These are phyloP conservation scores for Psilocybe cyanescens DNA, from an alignment of 768 basidiomycete species.

Conservation along the genomic window DNA sequence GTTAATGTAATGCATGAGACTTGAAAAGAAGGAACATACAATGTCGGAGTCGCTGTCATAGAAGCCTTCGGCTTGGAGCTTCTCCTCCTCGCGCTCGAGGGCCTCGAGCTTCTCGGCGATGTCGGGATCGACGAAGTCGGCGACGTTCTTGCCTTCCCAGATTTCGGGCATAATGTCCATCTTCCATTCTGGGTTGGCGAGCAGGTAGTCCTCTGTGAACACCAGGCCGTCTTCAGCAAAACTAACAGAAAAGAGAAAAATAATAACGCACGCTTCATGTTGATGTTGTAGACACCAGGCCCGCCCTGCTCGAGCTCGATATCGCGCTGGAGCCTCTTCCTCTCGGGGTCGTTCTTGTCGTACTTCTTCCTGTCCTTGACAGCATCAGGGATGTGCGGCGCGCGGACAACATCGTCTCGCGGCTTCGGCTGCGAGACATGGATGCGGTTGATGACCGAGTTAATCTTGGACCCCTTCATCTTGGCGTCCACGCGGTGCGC, in stretches of 20 bases:
- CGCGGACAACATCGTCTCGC: slow-evolving; percentile 86
- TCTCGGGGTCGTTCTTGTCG: slow-evolving; percentile 86
- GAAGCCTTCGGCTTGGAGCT: slow-evolving; percentile 92
- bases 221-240: background rate
- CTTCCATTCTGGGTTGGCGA: slow-evolving; percentile 94
- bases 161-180: slow-evolving; percentile 97
- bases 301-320: slow-evolving; percentile 86
- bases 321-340: slow-evolving; percentile 75
- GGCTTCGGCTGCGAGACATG: slow-evolving; percentile 93
- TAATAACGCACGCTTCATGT: slow-evolving; percentile 75
- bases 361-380: slow-evolving; percentile 81
- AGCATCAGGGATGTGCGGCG: slow-evolving; percentile 87
- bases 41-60: slow-evolving; percentile 91
- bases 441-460: slow-evolving; percentile 91
- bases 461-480: slow-evolving; percentile 92
- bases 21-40: slow-evolving; percentile 42
- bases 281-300: slow-evolving; percentile 90
- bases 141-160: slow-evolving; percentile 97
- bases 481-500: slow-evolving; percentile 94
- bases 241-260: background rate
- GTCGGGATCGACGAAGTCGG: slow-evolving; percentile 98
- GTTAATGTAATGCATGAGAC: background rate
- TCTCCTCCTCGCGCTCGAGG: slow-evolving; percentile 95
- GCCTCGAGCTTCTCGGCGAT: slow-evolving; percentile 97
- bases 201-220: slow-evolving; percentile 82